phyloP scores from a whole-genome alignment of 139 green algal species.

The Gonium pectorale region DNA sequence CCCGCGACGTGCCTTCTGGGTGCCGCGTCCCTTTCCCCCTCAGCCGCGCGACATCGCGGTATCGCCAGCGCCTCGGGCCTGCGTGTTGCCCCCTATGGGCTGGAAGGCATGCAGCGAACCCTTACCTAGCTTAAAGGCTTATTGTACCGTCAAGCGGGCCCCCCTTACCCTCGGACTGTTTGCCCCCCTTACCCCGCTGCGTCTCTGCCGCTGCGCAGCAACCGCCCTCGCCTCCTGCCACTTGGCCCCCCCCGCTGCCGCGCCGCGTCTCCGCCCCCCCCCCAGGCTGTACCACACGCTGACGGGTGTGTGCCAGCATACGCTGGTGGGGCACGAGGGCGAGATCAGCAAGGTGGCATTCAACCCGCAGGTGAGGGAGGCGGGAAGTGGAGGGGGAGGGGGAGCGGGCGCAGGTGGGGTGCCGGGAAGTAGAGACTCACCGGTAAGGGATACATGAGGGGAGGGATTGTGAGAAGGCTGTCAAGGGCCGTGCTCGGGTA shows the following conservation, averaged over 20 bases:
- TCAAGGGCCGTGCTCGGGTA: too few species aligned
- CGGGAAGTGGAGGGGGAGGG: not conserved
- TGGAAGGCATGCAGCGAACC: too few species aligned
- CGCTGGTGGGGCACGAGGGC: slow-evolving; percentile 71
- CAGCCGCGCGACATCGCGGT: too few species aligned
- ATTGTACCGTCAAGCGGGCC: too few species aligned
- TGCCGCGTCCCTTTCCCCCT: too few species aligned
- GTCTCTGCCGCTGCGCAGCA: not conserved
- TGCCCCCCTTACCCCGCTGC: not conserved
- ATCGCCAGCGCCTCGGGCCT: too few species aligned
- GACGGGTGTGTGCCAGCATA: slow-evolving; percentile 66
- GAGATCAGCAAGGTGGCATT: slow-evolving; percentile 85
- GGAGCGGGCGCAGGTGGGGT: not conserved
- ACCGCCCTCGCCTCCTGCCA: not conserved
- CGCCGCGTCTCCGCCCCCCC: not conserved
- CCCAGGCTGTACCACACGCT: slow-evolving; percentile 67
- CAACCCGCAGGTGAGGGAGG: slow-evolving; percentile 67
- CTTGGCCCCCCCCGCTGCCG: not conserved
- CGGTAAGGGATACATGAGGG: too few species aligned
- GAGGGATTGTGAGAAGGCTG: not conserved
- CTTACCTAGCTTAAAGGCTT: too few species aligned
- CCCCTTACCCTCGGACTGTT: not conserved
- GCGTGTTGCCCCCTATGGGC: too few species aligned
- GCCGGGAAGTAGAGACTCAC: too few species aligned
- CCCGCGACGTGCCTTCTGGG: too few species aligned